Conservation (phyloP, 202 grass and related monocot species). For the Panicum hallii region DNA sequence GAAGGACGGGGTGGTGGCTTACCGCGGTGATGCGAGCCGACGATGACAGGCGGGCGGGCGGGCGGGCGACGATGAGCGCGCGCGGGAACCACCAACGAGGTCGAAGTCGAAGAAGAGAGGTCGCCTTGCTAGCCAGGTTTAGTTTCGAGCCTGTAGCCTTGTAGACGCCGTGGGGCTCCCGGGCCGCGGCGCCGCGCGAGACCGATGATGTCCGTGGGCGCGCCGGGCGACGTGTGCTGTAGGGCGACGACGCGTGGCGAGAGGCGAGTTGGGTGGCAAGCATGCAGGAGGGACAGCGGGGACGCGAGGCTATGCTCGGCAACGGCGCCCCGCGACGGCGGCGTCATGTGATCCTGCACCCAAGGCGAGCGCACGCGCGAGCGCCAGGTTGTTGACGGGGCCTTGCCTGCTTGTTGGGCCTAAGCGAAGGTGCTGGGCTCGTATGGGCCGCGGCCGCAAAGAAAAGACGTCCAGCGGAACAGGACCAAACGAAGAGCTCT, state of each 20-base stretch:
- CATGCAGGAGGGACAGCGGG: slow-evolving; percentile 26
- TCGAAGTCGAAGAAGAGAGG: background rate
- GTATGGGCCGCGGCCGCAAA: too few species aligned
- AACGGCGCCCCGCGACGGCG: background rate
- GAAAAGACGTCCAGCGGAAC: too few species aligned
- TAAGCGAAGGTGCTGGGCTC: too few species aligned
- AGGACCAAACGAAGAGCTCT: too few species aligned
- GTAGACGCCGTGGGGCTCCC: background rate
- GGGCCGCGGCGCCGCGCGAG: background rate
- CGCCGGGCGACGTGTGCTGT: background rate
- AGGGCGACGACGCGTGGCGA: background rate
- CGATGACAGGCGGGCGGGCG: background rate
- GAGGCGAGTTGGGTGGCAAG: background rate
- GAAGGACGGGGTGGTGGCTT: background rate
- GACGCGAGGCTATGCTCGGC: background rate
- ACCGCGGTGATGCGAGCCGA: background rate
- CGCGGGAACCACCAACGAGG: background rate
- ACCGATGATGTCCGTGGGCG: background rate
- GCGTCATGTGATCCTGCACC: background rate
- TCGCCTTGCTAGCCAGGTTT: background rate
- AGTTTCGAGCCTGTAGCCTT: background rate
- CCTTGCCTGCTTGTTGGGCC: too few species aligned
- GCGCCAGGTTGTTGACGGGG: background rate
- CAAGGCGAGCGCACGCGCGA: background rate
- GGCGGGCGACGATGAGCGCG: background rate